Conservation (phyloP, 176 grass and related monocot genomes). For the Chrysopogon serrulatus region DNA sequence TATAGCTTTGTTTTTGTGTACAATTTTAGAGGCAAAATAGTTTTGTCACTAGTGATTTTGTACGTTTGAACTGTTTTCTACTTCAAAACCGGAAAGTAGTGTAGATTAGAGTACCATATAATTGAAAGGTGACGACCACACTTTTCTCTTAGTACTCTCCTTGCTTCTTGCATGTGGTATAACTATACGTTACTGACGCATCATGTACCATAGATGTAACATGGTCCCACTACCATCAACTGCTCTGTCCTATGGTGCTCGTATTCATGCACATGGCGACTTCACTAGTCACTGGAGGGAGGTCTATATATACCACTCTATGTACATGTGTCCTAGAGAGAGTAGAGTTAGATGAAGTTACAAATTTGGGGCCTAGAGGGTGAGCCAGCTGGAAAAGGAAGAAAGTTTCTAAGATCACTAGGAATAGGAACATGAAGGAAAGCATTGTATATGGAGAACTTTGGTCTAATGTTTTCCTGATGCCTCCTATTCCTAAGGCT, state of each 20-base stretch:
- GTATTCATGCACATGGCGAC: neutral
- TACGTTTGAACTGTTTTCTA: neutral
- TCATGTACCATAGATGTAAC: neutral
- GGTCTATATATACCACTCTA: neutral
- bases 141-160: neutral
- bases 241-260: neutral
- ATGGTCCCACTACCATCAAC: neutral
- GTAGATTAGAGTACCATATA: neutral
- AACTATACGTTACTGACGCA: neutral
- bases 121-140: neutral
- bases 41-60: neutral
- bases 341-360: neutral
- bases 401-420: neutral
- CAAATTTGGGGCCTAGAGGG: neutral
- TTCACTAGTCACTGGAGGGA: neutral
- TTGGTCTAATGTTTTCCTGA: neutral
- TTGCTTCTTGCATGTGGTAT: neutral
- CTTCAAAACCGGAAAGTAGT: neutral
- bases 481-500: constrained; percentile 17
- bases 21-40: neutral
- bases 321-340: neutral
- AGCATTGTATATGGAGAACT: neutral
- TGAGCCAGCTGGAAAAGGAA: neutral
- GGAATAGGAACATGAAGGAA: constrained; percentile 12
- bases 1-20: neutral